Evolutionary conservation across 306 rosid species (phyloP).

Genomic region (Lathyrus tuberosus): DNA sequence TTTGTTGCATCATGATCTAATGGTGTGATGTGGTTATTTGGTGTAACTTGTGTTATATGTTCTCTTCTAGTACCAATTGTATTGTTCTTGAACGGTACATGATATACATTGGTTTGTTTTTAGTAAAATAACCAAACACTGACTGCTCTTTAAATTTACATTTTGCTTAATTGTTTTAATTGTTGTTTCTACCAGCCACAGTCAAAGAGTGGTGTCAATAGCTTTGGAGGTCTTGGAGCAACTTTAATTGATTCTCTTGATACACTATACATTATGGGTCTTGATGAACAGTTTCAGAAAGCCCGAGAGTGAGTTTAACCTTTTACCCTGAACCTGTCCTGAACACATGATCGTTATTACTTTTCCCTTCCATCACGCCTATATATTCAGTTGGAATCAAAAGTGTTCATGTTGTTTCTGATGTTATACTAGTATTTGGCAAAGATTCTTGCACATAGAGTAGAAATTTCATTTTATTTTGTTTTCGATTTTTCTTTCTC

Average conservation of each 20-base stretch:
- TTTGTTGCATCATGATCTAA: constrained; percentile 24
- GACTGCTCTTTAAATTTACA: background rate
- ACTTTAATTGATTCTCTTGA: constrained; percentile 94
- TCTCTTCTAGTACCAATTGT: background rate
- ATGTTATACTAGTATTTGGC: constrained; percentile 24
- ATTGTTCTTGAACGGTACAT: constrained; percentile 17
- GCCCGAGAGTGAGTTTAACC: constrained; percentile 85
- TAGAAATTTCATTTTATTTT: constrained; percentile 14
- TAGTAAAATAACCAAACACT: background rate
- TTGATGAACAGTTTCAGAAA: constrained; percentile 79
- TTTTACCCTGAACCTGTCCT: constrained; percentile 21
- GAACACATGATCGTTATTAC: constrained; percentile 10
- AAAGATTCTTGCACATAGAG: constrained; percentile 18
- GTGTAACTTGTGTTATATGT: constrained; percentile 14
- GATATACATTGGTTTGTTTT: constrained; percentile 4
- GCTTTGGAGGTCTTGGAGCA: constrained; percentile 99
- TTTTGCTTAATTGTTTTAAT: constrained; percentile 40
- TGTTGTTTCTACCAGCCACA: constrained; percentile 74
- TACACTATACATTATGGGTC: constrained; percentile 96
- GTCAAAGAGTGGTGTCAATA: constrained; percentile 82
- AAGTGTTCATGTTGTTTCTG: constrained; percentile 15
- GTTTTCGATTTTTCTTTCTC: constrained; percentile 7
- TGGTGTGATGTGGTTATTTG: constrained; percentile 21
- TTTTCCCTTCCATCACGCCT: constrained; percentile 20
- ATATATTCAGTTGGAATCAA: constrained; percentile 17